Evolutionary conservation across 2,329 filamentous ascomycete genomes (phyloP).

Genomic region (Cladosporium sp.): DNA sequence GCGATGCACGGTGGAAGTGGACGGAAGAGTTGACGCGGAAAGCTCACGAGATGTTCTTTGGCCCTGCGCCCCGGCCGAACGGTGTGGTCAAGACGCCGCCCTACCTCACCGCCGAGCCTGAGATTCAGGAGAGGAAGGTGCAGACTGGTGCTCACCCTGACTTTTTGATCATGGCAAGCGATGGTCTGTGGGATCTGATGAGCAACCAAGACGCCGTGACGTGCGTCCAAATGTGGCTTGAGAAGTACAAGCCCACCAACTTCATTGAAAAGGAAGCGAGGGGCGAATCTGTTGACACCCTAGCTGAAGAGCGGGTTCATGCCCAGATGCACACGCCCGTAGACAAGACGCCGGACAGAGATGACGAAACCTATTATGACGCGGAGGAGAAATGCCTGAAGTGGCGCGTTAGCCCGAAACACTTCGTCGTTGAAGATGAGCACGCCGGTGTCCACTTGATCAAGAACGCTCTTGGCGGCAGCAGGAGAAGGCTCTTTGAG

Average conservation of each 20-base stretch:
- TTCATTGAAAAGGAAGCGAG: constrained; percentile 15
- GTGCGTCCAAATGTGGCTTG: constrained; percentile 51
- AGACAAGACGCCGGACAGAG: constrained; percentile 17
- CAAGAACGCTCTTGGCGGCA: constrained; percentile 49
- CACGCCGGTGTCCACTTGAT: constrained; percentile 48
- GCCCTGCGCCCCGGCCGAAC: constrained; percentile 41
- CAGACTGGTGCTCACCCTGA: constrained; percentile 39
- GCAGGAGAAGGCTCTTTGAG: constrained; percentile 34
- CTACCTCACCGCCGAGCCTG: constrained; percentile 62
- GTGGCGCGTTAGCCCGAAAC: constrained; percentile 37
- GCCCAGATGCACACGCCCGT: background rate
- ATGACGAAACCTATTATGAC: constrained; percentile 31
- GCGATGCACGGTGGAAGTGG: constrained; percentile 66
- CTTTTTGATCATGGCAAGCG: constrained; percentile 61
- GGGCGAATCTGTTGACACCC: background rate
- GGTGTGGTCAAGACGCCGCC: constrained; percentile 49
- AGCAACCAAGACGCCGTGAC: constrained; percentile 28
- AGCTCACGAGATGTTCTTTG: constrained; percentile 45
- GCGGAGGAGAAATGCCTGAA: constrained; percentile 33
- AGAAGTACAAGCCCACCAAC: constrained; percentile 28
- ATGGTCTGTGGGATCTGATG: constrained; percentile 53
- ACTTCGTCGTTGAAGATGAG: constrained; percentile 46
- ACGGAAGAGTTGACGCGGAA: constrained; percentile 42
- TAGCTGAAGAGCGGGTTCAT: background rate
- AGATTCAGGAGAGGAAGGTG: constrained; percentile 53